Evolutionary conservation across 768 basidiomycete genomes (phyloP).

Genomic region (Ramaria sp.): DNA sequence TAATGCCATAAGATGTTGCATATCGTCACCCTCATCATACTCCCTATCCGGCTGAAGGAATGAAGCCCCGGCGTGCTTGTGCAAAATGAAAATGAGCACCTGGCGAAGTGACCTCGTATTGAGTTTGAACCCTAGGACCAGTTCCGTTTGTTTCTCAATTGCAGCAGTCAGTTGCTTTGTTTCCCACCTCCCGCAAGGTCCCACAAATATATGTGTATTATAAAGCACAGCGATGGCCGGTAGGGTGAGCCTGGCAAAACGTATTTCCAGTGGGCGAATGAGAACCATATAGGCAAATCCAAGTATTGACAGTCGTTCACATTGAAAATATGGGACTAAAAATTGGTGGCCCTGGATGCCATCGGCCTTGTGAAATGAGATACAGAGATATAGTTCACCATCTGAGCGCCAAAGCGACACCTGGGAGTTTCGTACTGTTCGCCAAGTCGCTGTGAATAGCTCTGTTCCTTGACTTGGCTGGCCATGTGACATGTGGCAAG

Average conservation of each 20-base stretch:
- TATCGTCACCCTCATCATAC: neutral
- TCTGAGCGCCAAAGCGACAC: neutral
- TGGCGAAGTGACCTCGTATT: neutral
- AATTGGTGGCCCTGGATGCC: neutral
- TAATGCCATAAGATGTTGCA: neutral
- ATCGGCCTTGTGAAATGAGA: neutral
- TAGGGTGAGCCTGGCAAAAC: neutral
- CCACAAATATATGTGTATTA: neutral
- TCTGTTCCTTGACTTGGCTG: neutral
- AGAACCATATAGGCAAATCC: neutral
- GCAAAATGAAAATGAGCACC: neutral
- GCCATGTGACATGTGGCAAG: neutral
- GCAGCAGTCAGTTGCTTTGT: neutral
- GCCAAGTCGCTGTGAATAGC: neutral
- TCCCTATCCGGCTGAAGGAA: neutral
- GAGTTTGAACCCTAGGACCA: neutral
- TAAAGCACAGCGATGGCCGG: neutral
- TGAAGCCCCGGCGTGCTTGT: neutral
- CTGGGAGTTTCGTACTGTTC: neutral
- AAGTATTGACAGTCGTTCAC: neutral
- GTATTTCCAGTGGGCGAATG: neutral
- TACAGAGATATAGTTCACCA: neutral
- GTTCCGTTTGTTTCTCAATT: neutral
- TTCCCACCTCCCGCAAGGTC: neutral
- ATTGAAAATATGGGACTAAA: neutral